Percentiles rank a stretch among this genome's conserved stretches.
Conservation (phyloP, 106 monocot genomes). For the Dactylorhiza incarnata region DNA sequence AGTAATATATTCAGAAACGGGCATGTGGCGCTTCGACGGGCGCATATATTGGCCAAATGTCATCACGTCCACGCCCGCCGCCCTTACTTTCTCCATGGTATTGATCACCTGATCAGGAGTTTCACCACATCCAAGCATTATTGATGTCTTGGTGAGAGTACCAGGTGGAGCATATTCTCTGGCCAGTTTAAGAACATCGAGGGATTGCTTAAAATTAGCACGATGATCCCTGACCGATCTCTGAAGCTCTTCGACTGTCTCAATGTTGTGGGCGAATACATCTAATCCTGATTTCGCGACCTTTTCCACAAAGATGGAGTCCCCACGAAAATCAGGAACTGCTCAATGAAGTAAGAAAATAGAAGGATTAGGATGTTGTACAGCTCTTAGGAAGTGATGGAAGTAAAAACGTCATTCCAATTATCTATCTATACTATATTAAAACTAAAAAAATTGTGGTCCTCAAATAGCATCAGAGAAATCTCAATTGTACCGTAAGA, state of each 20-base stretch:
- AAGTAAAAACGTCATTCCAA: too few species aligned
- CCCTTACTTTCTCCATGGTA: conserved; percentile 76
- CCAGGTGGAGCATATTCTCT: conserved; percentile 65
- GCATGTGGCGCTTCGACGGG: conserved; percentile 83
- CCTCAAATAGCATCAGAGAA: too few species aligned
- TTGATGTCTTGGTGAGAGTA: conserved; percentile 79
- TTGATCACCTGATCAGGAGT: conserved; percentile 66
- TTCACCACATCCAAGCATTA: conserved; percentile 87
- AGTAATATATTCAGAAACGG: conserved; percentile 73
- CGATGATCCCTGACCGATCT: conserved; percentile 54
- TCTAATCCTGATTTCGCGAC: conserved; percentile 67
- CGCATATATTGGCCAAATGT: conserved; percentile 94
- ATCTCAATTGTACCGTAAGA: too few species aligned
- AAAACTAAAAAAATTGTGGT: too few species aligned
- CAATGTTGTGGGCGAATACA: conserved; percentile 88
- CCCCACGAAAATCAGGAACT: conserved; percentile 89
- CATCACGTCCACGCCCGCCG: conserved; percentile 81
- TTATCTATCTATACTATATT: too few species aligned
- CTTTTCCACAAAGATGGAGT: conserved; percentile 44
- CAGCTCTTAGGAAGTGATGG: too few species aligned
- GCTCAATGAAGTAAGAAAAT: conserved; percentile 3
- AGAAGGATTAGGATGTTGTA: not conserved
- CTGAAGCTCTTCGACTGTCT: conserved; percentile 81
- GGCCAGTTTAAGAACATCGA: conserved; percentile 75
- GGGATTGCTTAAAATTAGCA: conserved; percentile 79